Conservation (phyloP, 768 basidiomycete species). For the Hypsizygus marmoreus region DNA sequence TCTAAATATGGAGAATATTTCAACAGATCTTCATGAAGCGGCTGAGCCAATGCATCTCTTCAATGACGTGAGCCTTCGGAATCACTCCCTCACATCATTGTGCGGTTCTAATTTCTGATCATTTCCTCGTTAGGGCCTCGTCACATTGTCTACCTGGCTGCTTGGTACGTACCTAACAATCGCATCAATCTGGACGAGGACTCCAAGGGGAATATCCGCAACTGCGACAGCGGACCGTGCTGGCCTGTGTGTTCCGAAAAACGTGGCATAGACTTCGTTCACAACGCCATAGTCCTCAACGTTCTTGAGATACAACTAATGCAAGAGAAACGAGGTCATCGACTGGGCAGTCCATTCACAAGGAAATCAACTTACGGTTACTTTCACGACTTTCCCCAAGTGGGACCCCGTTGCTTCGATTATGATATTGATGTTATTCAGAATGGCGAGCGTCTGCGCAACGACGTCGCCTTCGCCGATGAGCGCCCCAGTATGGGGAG, state of each 20-base stretch:
- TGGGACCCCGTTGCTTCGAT: conserved; percentile 6
- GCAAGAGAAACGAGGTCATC: not conserved
- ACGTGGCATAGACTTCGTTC: conserved; percentile 8
- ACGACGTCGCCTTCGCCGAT: conserved; percentile 8
- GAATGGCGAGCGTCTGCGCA: conserved; percentile 7
- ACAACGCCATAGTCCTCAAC: conserved; percentile 8
- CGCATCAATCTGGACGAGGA: conserved; percentile 4
- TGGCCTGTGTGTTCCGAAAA: conserved; percentile 10
- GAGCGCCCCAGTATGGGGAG: conserved; percentile 6
- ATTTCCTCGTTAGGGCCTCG: too few relatives aligned
- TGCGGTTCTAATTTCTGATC: too few relatives aligned
- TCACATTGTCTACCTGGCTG: too few relatives aligned
- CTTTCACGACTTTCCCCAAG: conserved; percentile 15
- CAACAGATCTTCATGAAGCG: too few relatives aligned
- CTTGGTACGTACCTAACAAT: conserved; percentile 2
- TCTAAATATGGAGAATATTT: too few relatives aligned
- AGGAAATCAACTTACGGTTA: conserved; percentile 3
- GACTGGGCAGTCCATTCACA: not conserved
- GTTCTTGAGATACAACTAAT: conserved; percentile 11
- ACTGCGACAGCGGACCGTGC: conserved; percentile 6
- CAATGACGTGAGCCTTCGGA: too few relatives aligned
- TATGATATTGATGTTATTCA: conserved; percentile 6
- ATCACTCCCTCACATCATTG: too few relatives aligned
- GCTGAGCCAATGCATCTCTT: too few relatives aligned
- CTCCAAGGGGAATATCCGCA: conserved; percentile 2